These are phyloP conservation scores for Proliferodiscus dingleyae DNA, from an alignment of 2,329 filamentous ascomycete genomes.

Conservation along the genomic window DNA sequence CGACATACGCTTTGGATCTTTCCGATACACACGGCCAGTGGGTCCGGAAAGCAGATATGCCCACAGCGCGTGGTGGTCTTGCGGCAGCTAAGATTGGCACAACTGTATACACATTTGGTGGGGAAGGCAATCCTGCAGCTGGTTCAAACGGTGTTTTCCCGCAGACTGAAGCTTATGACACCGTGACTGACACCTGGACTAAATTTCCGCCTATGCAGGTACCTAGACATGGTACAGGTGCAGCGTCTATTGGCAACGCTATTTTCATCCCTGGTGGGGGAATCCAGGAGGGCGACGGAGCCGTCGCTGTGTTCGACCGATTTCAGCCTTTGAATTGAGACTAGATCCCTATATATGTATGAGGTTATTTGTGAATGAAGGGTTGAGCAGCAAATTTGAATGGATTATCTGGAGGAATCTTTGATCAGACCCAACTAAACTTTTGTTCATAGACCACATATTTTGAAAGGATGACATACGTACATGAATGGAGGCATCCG, in stretches of 20 bases:
- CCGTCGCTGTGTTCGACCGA: slow-evolving; percentile 2
- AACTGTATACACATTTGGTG: slow-evolving; percentile 35
- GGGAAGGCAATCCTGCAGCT: slow-evolving; percentile 32
- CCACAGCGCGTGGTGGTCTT: slow-evolving; percentile 34
- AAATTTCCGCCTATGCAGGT: slow-evolving; percentile 26
- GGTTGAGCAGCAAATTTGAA: too few species aligned
- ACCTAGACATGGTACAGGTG: slow-evolving; percentile 34
- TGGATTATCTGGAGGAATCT: too few species aligned
- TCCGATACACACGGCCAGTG: too few species aligned
- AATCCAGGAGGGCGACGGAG: slow-evolving; percentile 2
- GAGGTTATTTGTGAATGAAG: too few species aligned
- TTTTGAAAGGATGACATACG: too few species aligned
- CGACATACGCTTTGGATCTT: too few species aligned
- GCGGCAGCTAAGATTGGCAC: slow-evolving; percentile 24
- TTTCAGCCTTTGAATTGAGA: background rate
- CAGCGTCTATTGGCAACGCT: slow-evolving; percentile 24
- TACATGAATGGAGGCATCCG: too few species aligned
- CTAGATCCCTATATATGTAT: too few species aligned
- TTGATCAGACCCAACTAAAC: too few species aligned
- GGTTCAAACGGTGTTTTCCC: slow-evolving; percentile 25
- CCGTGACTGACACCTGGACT: slow-evolving; percentile 24
- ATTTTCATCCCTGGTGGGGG: slow-evolving; percentile 36
- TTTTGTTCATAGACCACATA: too few species aligned
- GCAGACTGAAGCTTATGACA: slow-evolving; percentile 32
- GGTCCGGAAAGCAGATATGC: slow-evolving; percentile 27